Evolutionary conservation across 768 basidiomycete genomes (phyloP).

Genomic region (Trichaptum fuscoviolaceum): DNA sequence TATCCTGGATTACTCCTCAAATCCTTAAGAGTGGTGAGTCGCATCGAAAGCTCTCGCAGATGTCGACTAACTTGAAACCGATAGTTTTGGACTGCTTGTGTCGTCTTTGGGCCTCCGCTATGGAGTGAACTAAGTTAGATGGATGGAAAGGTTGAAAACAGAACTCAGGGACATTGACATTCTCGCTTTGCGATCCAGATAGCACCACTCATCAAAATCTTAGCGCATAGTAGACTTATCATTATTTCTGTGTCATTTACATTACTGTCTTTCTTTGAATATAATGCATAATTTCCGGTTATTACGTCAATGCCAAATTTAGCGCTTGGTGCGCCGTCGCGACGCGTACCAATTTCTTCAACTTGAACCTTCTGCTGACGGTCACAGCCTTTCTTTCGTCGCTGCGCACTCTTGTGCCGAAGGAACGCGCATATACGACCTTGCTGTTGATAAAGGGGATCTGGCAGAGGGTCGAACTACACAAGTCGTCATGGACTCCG

Average conservation of each 20-base stretch:
- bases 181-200: background rate
- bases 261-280: background rate
- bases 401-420: background rate
- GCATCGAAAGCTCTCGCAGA: slow-evolving; percentile 6
- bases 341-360: background rate
- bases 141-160: slow-evolving; percentile 17
- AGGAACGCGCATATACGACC: background rate
- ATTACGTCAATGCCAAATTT: background rate
- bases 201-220: background rate
- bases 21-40: slow-evolving; percentile 67
- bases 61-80: slow-evolving; percentile 3
- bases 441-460: background rate
- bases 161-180: background rate
- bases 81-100: slow-evolving; percentile 85
- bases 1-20: slow-evolving; percentile 65
- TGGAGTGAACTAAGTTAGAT: slow-evolving; percentile 87
- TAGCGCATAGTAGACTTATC: background rate
- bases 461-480: background rate
- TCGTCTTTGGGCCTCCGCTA: slow-evolving; percentile 84
- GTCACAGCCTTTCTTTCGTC: background rate
- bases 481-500: slow-evolving; percentile 69
- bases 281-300: background rate
- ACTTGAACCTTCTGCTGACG: background rate
- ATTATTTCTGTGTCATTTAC: background rate
- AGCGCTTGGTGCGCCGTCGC: background rate